A percentile compares a stretch with the other conserved stretches of the same genome.
Evolutionary conservation across 2,329 filamentous ascomycete species (phyloP).

Genomic region (Apiospora aurea): DNA sequence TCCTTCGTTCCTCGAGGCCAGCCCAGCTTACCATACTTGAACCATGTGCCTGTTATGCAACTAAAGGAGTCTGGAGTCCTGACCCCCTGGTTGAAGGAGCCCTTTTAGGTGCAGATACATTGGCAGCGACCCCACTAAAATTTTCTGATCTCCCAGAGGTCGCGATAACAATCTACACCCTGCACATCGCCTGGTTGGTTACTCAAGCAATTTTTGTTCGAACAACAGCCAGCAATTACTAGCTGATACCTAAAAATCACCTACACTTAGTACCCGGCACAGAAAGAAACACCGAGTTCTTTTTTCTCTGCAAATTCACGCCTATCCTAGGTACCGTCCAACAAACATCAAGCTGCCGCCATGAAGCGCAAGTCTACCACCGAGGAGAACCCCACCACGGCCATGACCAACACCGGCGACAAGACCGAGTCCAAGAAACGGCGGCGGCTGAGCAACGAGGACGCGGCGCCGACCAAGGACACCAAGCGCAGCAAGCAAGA

Average conservation of each 20-base stretch:
- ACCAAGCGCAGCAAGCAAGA: slow-evolving; percentile 36
- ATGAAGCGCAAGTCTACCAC: slow-evolving; percentile 40
- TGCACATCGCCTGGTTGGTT: background rate
- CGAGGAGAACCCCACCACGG: slow-evolving; percentile 34
- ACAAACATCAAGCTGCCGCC: slow-evolving; percentile 15
- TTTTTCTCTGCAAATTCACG: background rate
- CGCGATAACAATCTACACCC: slow-evolving; percentile 7
- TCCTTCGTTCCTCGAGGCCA: background rate
- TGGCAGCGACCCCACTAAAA: slow-evolving; percentile 7
- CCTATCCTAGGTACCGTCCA: background rate
- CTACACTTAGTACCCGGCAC: background rate
- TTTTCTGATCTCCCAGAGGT: slow-evolving; percentile 23
- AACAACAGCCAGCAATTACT: background rate
- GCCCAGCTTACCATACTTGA: background rate
- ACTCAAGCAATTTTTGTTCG: background rate
- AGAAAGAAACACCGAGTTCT: background rate
- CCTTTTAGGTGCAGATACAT: background rate
- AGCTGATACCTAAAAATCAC: background rate
- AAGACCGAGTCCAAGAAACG: slow-evolving; percentile 36
- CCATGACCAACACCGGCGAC: slow-evolving; percentile 27
- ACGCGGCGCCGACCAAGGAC: slow-evolving; percentile 29
- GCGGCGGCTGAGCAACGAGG: slow-evolving; percentile 35
- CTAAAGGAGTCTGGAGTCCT: background rate
- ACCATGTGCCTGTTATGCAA: background rate
- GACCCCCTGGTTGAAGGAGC: background rate